phyloP scores from a whole-genome alignment of 2,329 filamentous ascomycete genomes.

The Aureobasidium melanogenum region DNA sequence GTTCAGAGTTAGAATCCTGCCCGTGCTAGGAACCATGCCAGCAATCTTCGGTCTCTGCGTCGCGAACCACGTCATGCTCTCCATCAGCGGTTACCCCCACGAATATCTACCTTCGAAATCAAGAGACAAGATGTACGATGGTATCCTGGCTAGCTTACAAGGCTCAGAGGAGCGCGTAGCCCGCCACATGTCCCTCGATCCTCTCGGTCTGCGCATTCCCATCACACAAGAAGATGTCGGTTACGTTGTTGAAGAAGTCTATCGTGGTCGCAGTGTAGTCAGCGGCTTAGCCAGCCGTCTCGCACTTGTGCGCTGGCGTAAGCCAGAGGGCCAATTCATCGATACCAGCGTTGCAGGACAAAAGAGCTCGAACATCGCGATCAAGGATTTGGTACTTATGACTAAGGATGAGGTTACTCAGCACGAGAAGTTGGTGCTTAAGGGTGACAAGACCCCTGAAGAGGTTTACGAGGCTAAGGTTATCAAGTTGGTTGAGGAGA shows the following conservation, averaged over 20 bases:
- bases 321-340: constrained; percentile 53
- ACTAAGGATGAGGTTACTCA: constrained; percentile 78
- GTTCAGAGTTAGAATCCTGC: constrained; percentile 89
- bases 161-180: constrained; percentile 69
- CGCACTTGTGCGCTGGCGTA: constrained; percentile 71
- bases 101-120: constrained; percentile 76
- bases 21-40: constrained; percentile 93
- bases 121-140: constrained; percentile 86
- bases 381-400: constrained; percentile 76
- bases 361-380: constrained; percentile 59
- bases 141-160: constrained; percentile 66
- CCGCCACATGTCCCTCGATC: constrained; percentile 43
- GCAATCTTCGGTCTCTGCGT: constrained; percentile 87
- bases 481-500: constrained; percentile 57
- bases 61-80: constrained; percentile 86
- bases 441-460: constrained; percentile 55
- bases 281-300: constrained; percentile 75
- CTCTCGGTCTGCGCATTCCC: constrained; percentile 68
- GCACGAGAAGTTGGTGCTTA: constrained; percentile 74
- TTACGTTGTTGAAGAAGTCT: constrained; percentile 86
- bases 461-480: constrained; percentile 66
- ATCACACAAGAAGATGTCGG: constrained; percentile 72
- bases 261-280: constrained; percentile 69
- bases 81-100: constrained; percentile 71
- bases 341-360: constrained; percentile 63